Evolutionary conservation across 306 rosid genomes (phyloP).

Genomic region (Lablab purpureus): DNA sequence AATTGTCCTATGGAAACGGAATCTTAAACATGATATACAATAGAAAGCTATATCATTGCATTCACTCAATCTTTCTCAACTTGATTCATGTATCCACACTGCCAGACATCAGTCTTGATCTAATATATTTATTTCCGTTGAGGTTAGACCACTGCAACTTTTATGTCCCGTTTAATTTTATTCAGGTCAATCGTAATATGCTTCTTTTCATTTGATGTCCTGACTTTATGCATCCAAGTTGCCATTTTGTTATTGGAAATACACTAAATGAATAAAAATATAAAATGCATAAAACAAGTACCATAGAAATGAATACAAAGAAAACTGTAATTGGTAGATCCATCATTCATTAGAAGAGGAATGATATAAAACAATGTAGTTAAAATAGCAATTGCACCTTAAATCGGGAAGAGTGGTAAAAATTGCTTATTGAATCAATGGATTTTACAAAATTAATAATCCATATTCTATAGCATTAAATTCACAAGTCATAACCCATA

Average conservation of each 20-base stretch:
- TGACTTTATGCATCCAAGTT: slow-evolving; percentile 25
- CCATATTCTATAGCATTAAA: not conserved
- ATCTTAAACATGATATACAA: not conserved
- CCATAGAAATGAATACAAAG: not conserved
- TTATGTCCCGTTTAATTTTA: not conserved
- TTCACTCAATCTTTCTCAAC: not conserved
- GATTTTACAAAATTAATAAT: slow-evolving; percentile 2
- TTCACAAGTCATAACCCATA: not conserved
- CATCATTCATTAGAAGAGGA: not conserved
- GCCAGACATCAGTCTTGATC: not conserved
- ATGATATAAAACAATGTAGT: not conserved
- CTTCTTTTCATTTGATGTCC: not conserved
- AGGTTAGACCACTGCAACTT: not conserved
- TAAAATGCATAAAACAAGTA: not conserved
- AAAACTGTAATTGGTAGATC: not conserved
- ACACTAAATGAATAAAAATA: not conserved
- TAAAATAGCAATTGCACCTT: not conserved
- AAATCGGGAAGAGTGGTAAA: not conserved
- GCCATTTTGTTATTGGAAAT: not conserved
- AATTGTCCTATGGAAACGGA: not conserved
- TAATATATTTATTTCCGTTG: not conserved
- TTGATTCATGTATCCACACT: not conserved
- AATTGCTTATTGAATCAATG: not conserved
- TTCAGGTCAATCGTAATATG: not conserved
- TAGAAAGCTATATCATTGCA: not conserved